Evolutionary conservation across 202 grass and related monocot species (phyloP), one percentile per base, ranked within the genome.

Genomic region (Saccharum hybrid): DNA sequence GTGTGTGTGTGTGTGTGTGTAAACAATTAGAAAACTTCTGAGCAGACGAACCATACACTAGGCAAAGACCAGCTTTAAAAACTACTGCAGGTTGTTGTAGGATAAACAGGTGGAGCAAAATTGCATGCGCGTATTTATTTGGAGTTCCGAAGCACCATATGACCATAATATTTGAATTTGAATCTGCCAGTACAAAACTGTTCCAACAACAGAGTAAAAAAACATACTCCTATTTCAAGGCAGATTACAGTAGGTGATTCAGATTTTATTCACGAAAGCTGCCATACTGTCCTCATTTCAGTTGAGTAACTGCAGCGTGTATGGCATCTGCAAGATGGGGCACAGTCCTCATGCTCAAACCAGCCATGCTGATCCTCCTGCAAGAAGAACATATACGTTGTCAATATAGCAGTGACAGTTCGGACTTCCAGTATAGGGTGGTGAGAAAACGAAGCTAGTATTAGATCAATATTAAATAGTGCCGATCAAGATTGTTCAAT

Each of bases 361-460:
- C 96, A 36, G 96, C 96, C 96, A 99, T 99, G 77, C 96, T 99
- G 82, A 99, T 99, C 77, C 96, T 92, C 96, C 96, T 99, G 96
- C 76, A 88, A 45, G 56, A 80, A 70, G 71, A 46, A 83, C 41
- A 62, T 38, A 63, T 0, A 10, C 14, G 10, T 54, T 56, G 65
- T 73, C 51, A 81, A 34, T 57, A 79, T 72, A 30, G 46, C n/a
- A 31, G 14, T 30, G 66, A 43, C 23, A 43, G 6, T 5, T 31
- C 19, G 36, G 22, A 16, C 14, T 19, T 70, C 48, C 30, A 51
- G 42, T 38, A 33, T 19, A 43, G 15, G 21, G 51, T 43, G 26
- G 67, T 38, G 13, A 71, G 10, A 81, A 59, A 57, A 41, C 15
- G 5, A 77, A 77, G 30, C 46, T 69, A 40, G 21, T 54, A 1